These are phyloP conservation scores for Xylaria sp. DNA, from an alignment of 2,329 filamentous ascomycete species.

Conservation along the genomic window DNA sequence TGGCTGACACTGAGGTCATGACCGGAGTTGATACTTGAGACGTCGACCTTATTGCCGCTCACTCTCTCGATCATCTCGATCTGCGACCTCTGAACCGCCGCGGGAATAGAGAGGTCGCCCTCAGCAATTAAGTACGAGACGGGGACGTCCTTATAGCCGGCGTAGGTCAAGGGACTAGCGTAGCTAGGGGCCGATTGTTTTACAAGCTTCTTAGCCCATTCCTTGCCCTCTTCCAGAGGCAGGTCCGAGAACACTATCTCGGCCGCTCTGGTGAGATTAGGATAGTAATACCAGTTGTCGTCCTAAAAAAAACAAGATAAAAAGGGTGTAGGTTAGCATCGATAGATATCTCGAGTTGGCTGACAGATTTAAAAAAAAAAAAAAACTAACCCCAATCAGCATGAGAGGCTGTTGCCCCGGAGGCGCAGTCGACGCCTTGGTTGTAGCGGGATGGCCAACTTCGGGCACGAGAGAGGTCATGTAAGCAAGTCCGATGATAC, in stretches of 20 bases:
- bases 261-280: conserved; percentile 35
- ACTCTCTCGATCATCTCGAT: conserved; percentile 53
- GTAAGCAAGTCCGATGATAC: conserved; percentile 50
- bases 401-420: conserved; percentile 14
- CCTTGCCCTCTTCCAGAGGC: conserved; percentile 41
- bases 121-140: conserved; percentile 53
- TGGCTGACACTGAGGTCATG: conserved; percentile 49
- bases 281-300: conserved; percentile 45
- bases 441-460: conserved; percentile 36
- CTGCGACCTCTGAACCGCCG: conserved; percentile 47
- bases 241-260: conserved; percentile 44
- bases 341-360: neutral
- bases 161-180: conserved; percentile 49
- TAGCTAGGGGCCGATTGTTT: conserved; percentile 51
- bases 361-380: too few relatives aligned
- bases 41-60: conserved; percentile 52
- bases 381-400: too few relatives aligned
- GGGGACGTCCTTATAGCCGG: conserved; percentile 53
- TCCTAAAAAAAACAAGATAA: too few relatives aligned
- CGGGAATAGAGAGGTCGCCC: conserved; percentile 48
- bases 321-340: neutral
- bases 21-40: conserved; percentile 49
- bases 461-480: conserved; percentile 44
- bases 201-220: conserved; percentile 22
- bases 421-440: neutral